phyloP scores from a whole-genome alignment of 2,329 filamentous ascomycete species.

The Aspergillus sp. region DNA sequence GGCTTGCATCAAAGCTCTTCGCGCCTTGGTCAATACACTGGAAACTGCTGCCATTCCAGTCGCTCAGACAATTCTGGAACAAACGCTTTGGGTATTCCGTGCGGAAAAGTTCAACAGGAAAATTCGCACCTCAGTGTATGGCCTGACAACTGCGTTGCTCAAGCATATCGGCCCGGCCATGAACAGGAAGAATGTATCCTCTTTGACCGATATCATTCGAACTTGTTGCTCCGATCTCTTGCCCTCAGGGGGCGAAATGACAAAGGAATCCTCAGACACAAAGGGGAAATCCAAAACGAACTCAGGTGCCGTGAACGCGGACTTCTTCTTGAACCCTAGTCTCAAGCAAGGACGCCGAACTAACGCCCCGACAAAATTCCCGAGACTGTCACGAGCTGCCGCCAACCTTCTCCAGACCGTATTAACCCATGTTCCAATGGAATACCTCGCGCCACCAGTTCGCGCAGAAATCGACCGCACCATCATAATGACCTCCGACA shows the following conservation, averaged over 20 bases:
- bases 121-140: slow-evolving; percentile 63
- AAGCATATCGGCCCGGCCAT: slow-evolving; percentile 64
- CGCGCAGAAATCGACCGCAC: slow-evolving; percentile 78
- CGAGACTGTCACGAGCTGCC: slow-evolving; percentile 58
- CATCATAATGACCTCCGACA: slow-evolving; percentile 68
- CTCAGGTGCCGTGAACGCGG: slow-evolving; percentile 57
- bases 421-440: slow-evolving; percentile 64
- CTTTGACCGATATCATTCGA: slow-evolving; percentile 62
- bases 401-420: slow-evolving; percentile 61
- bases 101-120: slow-evolving; percentile 50
- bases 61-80: slow-evolving; percentile 66
- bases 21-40: slow-evolving; percentile 59
- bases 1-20: slow-evolving; percentile 64
- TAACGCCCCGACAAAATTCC: slow-evolving; percentile 19
- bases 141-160: slow-evolving; percentile 59
- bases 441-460: slow-evolving; percentile 67
- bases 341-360: slow-evolving; percentile 28
- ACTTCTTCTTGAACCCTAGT: slow-evolving; percentile 64
- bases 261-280: slow-evolving; percentile 36
- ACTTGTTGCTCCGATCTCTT: slow-evolving; percentile 75
- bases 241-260: slow-evolving; percentile 44
- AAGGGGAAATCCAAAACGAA: slow-evolving; percentile 42
- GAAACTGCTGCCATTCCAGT: slow-evolving; percentile 59
- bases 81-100: slow-evolving; percentile 69
- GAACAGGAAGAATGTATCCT: slow-evolving; percentile 63